Conservation (phyloP, 352 stramenopile genomes). For the Phytophthora capsici region DNA sequence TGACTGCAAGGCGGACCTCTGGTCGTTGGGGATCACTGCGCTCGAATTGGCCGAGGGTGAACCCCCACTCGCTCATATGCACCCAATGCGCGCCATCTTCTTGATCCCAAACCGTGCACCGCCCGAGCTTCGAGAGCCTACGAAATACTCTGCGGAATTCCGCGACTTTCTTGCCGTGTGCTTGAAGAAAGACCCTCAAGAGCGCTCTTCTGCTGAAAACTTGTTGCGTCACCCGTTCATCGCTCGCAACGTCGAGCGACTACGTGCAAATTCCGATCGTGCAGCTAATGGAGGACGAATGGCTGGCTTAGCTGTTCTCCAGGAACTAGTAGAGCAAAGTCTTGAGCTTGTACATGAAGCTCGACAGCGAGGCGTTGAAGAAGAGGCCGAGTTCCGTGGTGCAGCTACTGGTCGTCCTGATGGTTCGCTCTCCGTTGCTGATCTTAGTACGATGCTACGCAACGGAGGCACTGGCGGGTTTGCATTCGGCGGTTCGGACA, state of each 20-base stretch:
- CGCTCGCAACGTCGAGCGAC: constrained; percentile 56
- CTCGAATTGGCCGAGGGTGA: constrained; percentile 90
- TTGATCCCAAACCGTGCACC: constrained; percentile 75
- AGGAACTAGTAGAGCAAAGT: constrained; percentile 78
- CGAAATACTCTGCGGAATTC: constrained; percentile 56
- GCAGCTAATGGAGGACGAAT: constrained; percentile 16
- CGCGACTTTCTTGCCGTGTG: constrained; percentile 66
- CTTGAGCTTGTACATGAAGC: constrained; percentile 67
- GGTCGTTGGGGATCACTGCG: constrained; percentile 89
- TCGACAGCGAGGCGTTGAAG: constrained; percentile 51
- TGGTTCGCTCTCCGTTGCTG: constrained; percentile 64
- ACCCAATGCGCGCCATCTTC: constrained; percentile 89
- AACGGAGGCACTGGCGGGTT: constrained; percentile 33
- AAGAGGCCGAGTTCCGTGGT: constrained; percentile 62
- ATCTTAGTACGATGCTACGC: constrained; percentile 74
- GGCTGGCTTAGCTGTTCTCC: constrained; percentile 57
- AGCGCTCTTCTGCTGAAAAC: constrained; percentile 54
- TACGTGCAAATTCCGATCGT: constrained; percentile 37
- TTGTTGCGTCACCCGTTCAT: constrained; percentile 71
- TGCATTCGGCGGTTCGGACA: constrained; percentile 31
- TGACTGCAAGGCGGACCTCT: constrained; percentile 85
- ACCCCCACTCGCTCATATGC: constrained; percentile 84
- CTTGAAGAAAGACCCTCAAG: constrained; percentile 68
- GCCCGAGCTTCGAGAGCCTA: constrained; percentile 53
- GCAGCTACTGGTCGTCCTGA: constrained; percentile 59